Evolutionary conservation across 768 basidiomycete species (phyloP), one percentile per base, ranked within the genome.

Genomic region (Coprinellus micaceus): DNA sequence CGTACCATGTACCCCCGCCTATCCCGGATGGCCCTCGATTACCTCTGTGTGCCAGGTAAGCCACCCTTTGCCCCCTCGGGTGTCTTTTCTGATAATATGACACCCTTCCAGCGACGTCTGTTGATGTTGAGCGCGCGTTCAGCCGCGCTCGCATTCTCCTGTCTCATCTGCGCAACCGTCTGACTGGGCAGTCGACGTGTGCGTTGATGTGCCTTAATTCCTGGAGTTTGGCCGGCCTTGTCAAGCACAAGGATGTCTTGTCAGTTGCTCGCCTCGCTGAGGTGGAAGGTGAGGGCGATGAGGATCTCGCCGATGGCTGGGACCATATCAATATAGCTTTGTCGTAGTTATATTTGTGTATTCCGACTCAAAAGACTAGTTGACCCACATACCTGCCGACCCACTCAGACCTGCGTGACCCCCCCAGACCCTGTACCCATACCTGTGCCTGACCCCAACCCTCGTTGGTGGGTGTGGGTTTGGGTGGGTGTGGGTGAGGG

Each of bases 1-100:
- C 52, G 55, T 22, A 2, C 50, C 2, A 54, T 58, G 1, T 75
- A 63, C 57, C 72, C 71, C 3, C 43, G 50, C 4, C 67, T 75
- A 0, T 69, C 66, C 0, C 57, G 64, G 0, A 72, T 75, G 72
- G 74, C 68, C 6, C 45, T 70, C 0, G 67, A 74, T 46, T 73
- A 74, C 36, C 60, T 70, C 1, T 58, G 54, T 10, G 68, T 73
- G 36, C 71, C 67, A 2, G 66, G 69, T 71, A 53, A n/a, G 61
- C n/a, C n/a, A n/a, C n/a, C n/a, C n/a, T 67, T 25, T 56, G 60
- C 2, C 43, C 17, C 9, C 67, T 25, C 55, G 60, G 54, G 9
- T 11, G 43, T 15, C 19, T 21, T 24, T 15, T 51, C 28, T 36
- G 19, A n/a, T 54, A n/a, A 29, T 10, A 61, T 15, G 29, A 25